Conservation (phyloP, 2,329 filamentous ascomycete species). For the Elsinoe fawcettii region DNA sequence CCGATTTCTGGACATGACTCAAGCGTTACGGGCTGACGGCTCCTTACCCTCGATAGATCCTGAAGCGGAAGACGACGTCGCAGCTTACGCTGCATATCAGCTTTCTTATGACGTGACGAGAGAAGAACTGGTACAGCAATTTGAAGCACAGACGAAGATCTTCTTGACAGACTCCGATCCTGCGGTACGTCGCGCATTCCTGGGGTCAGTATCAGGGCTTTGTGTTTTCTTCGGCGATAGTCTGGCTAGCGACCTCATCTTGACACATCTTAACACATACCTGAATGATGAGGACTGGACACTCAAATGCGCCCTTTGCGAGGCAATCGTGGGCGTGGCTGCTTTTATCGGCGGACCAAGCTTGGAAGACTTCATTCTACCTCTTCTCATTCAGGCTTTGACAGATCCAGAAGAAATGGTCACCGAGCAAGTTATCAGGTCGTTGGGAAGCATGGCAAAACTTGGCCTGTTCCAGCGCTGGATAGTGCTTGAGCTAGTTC, state of each 20-base stretch:
- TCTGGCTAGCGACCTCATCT: constrained; percentile 90
- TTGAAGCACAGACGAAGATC: constrained; percentile 82
- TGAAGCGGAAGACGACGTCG: constrained; percentile 66
- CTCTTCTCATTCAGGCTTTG: constrained; percentile 89
- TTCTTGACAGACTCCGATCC: constrained; percentile 81
- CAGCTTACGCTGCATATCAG: constrained; percentile 63
- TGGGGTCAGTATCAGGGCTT: constrained; percentile 82
- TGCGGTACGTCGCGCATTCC: constrained; percentile 79
- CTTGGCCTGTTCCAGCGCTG: constrained; percentile 78
- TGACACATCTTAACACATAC: constrained; percentile 95
- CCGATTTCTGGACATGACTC: constrained; percentile 82
- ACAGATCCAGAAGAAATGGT: constrained; percentile 92
- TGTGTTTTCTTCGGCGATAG: constrained; percentile 91
- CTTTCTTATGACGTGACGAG: constrained; percentile 84
- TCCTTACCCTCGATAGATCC: constrained; percentile 70
- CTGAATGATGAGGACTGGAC: constrained; percentile 95
- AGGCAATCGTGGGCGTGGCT: constrained; percentile 86
- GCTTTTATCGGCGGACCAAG: constrained; percentile 82
- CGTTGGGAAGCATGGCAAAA: constrained; percentile 78
- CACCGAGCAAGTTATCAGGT: constrained; percentile 80
- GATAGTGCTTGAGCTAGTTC: constrained; percentile 80
- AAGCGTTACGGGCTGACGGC: constrained; percentile 75
- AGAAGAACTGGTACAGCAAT: constrained; percentile 69
- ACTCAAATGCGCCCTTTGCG: constrained; percentile 92
- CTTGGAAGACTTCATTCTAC: constrained; percentile 89